Evolutionary conservation across 176 grass and related monocot genomes (phyloP), one percentile per base, ranked within the genome.

Genomic region (Rhynchospora breviuscula): DNA sequence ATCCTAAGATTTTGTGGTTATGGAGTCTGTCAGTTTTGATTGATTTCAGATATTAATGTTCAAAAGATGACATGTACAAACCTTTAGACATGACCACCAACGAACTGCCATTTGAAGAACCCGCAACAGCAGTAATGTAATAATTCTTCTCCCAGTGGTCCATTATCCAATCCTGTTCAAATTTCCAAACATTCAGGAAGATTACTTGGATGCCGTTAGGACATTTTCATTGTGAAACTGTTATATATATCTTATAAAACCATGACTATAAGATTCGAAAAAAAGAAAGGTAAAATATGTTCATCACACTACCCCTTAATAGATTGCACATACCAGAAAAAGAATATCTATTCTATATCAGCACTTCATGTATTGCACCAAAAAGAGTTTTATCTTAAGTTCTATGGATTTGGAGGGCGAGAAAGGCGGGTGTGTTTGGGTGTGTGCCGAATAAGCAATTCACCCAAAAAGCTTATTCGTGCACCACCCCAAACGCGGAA

Each of bases 91-190:
- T 94, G 26, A 97, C 90, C 59, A 94, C 87, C 63, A 97, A 89
- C 74, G 94, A 89, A 85, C 91, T 97, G 82, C 90, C 94, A 87
- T 97, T 97, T n/a, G 17, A 88, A 86, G 90, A 87, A 85, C 94
- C 91, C 82, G 94, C 88, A 86, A 97, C 90, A 31, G 94, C 90
- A 87, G 88, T 97, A 78, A 97, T 97, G 61, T 92, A 97, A 67
- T 89, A 97, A 86, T 88, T 92, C 83, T 97, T 90, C 76, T 92
- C 94, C 94, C 94, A 97, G 70, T 94, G 94, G 65, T 97, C 94
- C 83, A 86, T 94, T 87, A 97, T 97, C 91, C 94, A 97, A 81
- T 97, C 91, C 94, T 97, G 63, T 56, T 76, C 8, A 85, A 61
- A 84, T 47, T 80, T 43, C 26, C 63, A 66, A 84, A 78, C 43